Base-by-base conservation (phyloP, 306 rosid genomes). In the Alnus rubra region DNA sequence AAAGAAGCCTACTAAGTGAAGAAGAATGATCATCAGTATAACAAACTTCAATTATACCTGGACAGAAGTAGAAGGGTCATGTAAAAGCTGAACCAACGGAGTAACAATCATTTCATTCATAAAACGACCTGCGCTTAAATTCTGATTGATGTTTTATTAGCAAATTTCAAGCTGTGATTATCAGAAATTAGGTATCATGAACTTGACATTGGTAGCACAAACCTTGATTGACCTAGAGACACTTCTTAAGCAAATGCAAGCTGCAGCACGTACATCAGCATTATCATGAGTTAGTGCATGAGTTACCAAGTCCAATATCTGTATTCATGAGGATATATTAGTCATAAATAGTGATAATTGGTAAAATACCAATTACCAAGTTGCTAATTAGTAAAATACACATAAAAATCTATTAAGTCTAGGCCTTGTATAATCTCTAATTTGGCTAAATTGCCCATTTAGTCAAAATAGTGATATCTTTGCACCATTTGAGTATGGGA, bases 201-300 rank as follows among this genome's bases (percentile, higher is more conserved):
- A 54, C 59, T 55, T 23, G 30, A 47, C 52, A 81, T 69, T 64
- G 78, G 67, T 49, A 79, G 65, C 49, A 64, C 92, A 84, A 51
- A 95, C 98, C 97, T 90, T 91, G 88, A 95, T 83, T 84, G 99
- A 95, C 81, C 97, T 96, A 58, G 98, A 93, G 75, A 85, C 90
- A 79, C 87, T 90, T 93, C 82, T 91, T 82, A 95, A 83, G 92
- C 97, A 95, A 85, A 88, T 85, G 90, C 99, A 95, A 80, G 98
- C 99, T 59, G 98, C 98, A 48, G 74, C 71, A 45, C 96, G 98
- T 69, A 95, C 86, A 49, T 76, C 84, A 80, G 86, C 78, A 78
- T 87, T 90, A 77, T 92, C 92, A 82, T 91, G 92, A 74, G 77
- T 83, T 82, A 95, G 83, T 23, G 94, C 93, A 84, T 88, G 84